Conservation (phyloP, 116 monocot species). For the Papilionanthe hybrid region DNA sequence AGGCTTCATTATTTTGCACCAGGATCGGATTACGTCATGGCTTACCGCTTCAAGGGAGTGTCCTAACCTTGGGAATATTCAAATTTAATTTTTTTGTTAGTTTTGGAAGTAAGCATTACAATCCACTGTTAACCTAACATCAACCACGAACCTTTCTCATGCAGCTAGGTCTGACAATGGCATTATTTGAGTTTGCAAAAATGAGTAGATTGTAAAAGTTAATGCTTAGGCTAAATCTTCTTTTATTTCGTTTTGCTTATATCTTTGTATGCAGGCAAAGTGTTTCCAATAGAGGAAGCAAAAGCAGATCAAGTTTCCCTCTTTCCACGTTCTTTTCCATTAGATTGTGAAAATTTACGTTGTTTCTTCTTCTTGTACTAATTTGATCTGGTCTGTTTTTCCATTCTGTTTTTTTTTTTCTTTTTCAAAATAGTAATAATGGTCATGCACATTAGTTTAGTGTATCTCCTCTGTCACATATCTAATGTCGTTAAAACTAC, state of each 20-base stretch:
- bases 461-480: background rate
- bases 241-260: no score
- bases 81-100: background rate
- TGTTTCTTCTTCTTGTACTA: background rate
- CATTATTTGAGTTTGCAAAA: no score
- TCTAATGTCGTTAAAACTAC: slow-evolving; percentile 14
- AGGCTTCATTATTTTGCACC: background rate
- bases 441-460: background rate
- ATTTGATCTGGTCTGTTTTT: background rate
- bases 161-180: no score
- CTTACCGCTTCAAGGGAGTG: background rate
- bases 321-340: background rate
- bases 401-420: background rate
- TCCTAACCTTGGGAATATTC: background rate
- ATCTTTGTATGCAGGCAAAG: background rate
- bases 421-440: background rate
- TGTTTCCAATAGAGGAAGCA: background rate
- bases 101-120: background rate
- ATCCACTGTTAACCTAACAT: no score
- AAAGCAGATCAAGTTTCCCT: background rate
- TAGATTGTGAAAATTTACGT: background rate
- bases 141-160: no score
- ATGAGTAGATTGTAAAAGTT: no score
- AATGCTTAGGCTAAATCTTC: no score
- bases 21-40: background rate